Evolutionary conservation across 257 asterid species (phyloP).

Genomic region (Perilla frutescens): DNA sequence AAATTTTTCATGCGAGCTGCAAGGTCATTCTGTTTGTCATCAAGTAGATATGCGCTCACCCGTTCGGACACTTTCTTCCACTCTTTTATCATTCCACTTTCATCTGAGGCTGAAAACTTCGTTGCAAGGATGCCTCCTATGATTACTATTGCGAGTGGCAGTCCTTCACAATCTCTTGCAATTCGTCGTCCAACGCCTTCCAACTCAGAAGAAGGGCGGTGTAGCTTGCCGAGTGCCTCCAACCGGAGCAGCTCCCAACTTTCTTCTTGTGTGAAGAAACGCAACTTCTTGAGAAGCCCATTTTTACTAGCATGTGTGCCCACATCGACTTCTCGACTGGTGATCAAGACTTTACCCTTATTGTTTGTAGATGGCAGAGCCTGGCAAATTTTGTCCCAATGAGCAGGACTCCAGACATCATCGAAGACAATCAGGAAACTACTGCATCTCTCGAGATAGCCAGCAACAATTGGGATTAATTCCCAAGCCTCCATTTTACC

Average conservation of each 20-base stretch:
- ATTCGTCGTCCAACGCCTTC: neutral
- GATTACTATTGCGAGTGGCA: conserved; percentile 4
- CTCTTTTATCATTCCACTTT: neutral
- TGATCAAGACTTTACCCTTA: neutral
- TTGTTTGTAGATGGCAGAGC: neutral
- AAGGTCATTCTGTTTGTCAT: neutral
- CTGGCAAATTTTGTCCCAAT: neutral
- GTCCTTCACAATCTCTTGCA: neutral
- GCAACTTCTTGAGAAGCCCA: neutral
- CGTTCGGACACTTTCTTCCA: neutral
- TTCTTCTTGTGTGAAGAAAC: neutral
- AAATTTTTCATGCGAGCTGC: neutral
- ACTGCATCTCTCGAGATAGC: neutral
- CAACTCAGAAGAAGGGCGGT: neutral
- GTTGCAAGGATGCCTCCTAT: conserved; percentile 3
- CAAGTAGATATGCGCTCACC: neutral
- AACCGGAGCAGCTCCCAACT: conserved; percentile 18
- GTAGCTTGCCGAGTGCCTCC: neutral
- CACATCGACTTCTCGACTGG: neutral
- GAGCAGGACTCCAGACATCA: neutral
- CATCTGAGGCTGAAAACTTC: neutral
- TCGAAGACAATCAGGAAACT: conserved; percentile 10
- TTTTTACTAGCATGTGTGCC: neutral
- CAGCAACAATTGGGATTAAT: neutral
- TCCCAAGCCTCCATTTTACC: no score